Conservation (phyloP, 179 eudicot genomes). For the Drosera spatulata region DNA sequence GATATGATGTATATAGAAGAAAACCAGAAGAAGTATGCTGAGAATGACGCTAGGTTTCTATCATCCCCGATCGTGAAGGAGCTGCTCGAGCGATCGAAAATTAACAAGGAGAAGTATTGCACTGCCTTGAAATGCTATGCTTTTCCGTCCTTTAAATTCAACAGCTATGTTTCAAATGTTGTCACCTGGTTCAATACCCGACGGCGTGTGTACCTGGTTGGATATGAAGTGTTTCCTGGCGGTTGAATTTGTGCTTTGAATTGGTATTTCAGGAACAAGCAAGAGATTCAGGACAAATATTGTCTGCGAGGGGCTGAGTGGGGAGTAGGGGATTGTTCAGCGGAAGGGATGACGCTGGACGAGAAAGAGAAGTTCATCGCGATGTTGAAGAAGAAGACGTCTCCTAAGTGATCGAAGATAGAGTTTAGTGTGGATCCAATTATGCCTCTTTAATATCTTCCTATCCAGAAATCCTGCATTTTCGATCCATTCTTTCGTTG, state of each 20-base stretch:
- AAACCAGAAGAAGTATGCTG: slow-evolving; percentile 85
- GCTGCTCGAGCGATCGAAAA: slow-evolving; percentile 65
- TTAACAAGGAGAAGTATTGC: slow-evolving; percentile 73
- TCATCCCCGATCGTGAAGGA: slow-evolving; percentile 82
- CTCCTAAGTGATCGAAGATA: slow-evolving; percentile 14
- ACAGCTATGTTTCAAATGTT: too few species aligned
- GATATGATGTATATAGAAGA: slow-evolving; percentile 38
- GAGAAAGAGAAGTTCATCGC: slow-evolving; percentile 70
- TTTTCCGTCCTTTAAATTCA: background rate
- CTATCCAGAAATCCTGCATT: too few species aligned
- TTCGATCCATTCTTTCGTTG: too few species aligned
- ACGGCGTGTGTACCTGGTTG: too few species aligned
- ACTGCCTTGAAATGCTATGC: background rate
- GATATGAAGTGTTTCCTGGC: background rate
- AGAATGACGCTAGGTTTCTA: slow-evolving; percentile 72
- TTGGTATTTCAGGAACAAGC: slow-evolving; percentile 50
- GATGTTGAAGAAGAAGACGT: slow-evolving; percentile 67
- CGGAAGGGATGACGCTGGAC: slow-evolving; percentile 71
- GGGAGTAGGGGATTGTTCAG: slow-evolving; percentile 98
- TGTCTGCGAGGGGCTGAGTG: slow-evolving; percentile 95
- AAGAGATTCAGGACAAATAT: slow-evolving; percentile 70
- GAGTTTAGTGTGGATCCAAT: too few species aligned
- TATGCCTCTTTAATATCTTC: too few species aligned
- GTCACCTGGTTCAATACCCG: too few species aligned
- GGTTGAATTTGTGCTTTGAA: background rate